These are phyloP conservation scores for Chlorella sorokiniana DNA, from an alignment of 139 green algal genomes.

Conservation along the genomic window DNA sequence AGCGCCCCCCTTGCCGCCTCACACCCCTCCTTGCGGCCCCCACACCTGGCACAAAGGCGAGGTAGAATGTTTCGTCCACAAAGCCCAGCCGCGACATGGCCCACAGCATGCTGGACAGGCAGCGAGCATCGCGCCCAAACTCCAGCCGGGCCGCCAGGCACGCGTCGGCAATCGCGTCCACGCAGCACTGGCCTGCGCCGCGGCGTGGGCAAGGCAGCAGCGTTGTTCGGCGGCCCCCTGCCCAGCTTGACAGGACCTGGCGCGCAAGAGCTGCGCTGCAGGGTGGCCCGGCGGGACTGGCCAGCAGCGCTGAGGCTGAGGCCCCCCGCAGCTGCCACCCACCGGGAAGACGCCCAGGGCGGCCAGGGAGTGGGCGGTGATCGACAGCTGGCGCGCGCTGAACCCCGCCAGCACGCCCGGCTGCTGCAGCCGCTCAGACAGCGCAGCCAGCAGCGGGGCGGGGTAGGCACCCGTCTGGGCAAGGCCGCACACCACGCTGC, in stretches of 20 bases:
- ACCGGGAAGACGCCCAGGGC: conserved; percentile 25
- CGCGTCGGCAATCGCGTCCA: conserved; percentile 16
- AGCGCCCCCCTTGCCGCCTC: neutral
- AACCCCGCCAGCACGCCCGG: neutral
- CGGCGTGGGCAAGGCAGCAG: neutral
- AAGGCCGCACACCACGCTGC: conserved; percentile 25
- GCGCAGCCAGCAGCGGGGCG: neutral
- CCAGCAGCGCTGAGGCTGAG: neutral
- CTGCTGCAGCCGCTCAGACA: conserved; percentile 2
- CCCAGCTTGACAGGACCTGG: too few relatives aligned
- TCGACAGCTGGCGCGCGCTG: conserved; percentile 17
- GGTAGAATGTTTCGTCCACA: conserved; percentile 29
- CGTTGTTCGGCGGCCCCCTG: too few relatives aligned
- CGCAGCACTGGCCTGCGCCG: conserved; percentile 15
- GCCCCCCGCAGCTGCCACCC: neutral
- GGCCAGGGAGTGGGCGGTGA: conserved; percentile 14
- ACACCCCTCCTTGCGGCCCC: neutral
- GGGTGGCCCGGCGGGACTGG: neutral
- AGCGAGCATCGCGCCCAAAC: neutral
- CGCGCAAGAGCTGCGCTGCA: neutral
- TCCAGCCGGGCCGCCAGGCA: neutral
- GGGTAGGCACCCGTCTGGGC: conserved; percentile 18
- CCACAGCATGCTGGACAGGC: conserved; percentile 22
- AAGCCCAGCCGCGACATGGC: conserved; percentile 18
- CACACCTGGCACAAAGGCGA: conserved; percentile 15